Evolutionary conservation across 192 early-diverging fungal genomes (phyloP), one percentile per base, ranked within the genome.

Genomic region (Linderina pennispora): DNA sequence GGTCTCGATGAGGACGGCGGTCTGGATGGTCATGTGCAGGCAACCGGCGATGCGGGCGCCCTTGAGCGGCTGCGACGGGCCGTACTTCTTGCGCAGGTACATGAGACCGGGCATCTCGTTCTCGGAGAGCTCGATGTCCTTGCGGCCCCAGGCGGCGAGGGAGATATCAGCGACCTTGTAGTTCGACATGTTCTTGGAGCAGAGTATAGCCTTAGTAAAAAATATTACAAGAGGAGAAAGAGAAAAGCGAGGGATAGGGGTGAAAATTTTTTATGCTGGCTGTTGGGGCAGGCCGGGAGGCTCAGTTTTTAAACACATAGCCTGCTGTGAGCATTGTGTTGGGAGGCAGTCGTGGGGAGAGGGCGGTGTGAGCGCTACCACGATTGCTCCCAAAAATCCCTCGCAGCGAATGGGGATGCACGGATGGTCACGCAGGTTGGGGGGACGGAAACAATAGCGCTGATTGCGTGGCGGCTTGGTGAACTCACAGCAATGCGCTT

Each of bases 21-120:
- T 96, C 84, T 98, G 92, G 76, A 98, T 90, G 73, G 92, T 98
- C 95, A 98, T 98, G 84, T 98, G 93, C 61, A 98, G 81, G 75
- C 93, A 98, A 31, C 95, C 95, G 49, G 89, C 89, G 58, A 98
- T 90, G 59, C 95, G 89, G 48, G 95, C 89, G 74, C 93, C 95
- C 70, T 83, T 80, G 58, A 98, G 85, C 48, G 91, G 85, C 77
- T 96, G 83, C 40, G 66, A 40, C 41, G 88, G 79, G 35, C 89
- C 90, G 79, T 96, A 98, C 83, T 92, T 92, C 54, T 77, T 57
- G 74, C 93, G 89, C 50, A 96, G 80, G 59, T 79, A 74, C 86
- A 98, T 96, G 58, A 98, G 85, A 62, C 95, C 93, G 51, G 93
- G 93, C 95, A 98, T 98, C 82, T 98, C 95, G 73, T 89, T 89